These are phyloP conservation scores for Metschnikowia drakensbergensis DNA, from an alignment of 805 yeast species.

Conservation along the genomic window DNA sequence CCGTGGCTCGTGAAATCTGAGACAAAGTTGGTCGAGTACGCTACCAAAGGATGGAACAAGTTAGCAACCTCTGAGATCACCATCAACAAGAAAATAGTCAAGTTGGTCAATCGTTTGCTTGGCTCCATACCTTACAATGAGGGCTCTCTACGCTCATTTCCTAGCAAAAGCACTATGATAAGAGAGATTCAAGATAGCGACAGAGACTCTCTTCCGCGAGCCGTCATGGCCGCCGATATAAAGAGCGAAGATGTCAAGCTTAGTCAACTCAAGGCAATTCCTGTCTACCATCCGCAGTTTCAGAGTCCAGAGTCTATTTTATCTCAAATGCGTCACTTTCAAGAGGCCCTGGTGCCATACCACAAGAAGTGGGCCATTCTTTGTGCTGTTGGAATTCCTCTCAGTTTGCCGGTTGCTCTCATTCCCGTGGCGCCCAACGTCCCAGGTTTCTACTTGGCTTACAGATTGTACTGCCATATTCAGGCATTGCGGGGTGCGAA, in stretches of 20 bases:
- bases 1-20: slow-evolving; percentile 42
- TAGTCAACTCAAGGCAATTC: slow-evolving; percentile 36
- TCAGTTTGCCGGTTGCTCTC: slow-evolving; percentile 74
- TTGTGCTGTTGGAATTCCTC: slow-evolving; percentile 62
- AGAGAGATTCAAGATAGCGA: slow-evolving; percentile 41
- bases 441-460: slow-evolving; percentile 84
- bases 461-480: slow-evolving; percentile 78
- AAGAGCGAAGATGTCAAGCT: slow-evolving; percentile 18
- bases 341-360: slow-evolving; percentile 40
- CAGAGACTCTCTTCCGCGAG: slow-evolving; percentile 7
- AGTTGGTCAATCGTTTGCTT: slow-evolving; percentile 48
- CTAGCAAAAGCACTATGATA: slow-evolving; percentile 58
- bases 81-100: slow-evolving; percentile 58
- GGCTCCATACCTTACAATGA: slow-evolving; percentile 78
- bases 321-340: slow-evolving; percentile 40
- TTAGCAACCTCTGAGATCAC: slow-evolving; percentile 51
- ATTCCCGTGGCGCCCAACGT: slow-evolving; percentile 87
- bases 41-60: slow-evolving; percentile 58
- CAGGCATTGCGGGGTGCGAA: slow-evolving; percentile 73
- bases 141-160: slow-evolving; percentile 67
- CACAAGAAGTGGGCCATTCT: slow-evolving; percentile 55
- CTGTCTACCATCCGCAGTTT: slow-evolving; percentile 37
- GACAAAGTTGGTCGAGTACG: slow-evolving; percentile 45
- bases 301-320: slow-evolving; percentile 31
- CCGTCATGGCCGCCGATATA: slow-evolving; percentile 15